These are phyloP conservation scores for Alternaria burnsii DNA, from an alignment of 2,329 filamentous ascomycete species.

Conservation along the genomic window DNA sequence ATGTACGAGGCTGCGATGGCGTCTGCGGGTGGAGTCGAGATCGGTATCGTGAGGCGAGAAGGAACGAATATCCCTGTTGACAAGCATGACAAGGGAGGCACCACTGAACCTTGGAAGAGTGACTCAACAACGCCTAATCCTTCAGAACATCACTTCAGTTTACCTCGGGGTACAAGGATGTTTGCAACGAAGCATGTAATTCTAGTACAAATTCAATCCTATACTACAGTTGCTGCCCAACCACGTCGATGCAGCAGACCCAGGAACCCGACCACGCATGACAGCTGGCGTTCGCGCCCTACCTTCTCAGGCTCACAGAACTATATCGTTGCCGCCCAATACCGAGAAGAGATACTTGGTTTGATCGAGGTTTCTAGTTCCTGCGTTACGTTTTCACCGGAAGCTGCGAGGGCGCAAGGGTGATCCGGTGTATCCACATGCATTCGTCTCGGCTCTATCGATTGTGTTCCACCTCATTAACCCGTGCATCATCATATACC, in stretches of 20 bases:
- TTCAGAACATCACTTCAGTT: slow-evolving; percentile 3
- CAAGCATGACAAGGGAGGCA: slow-evolving; percentile 3
- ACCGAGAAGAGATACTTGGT: slow-evolving; percentile 8
- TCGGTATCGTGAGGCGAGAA: slow-evolving; percentile 26
- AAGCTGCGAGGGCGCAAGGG: slow-evolving; percentile 20
- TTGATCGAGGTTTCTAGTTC: slow-evolving; percentile 19
- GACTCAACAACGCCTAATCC: slow-evolving; percentile 17
- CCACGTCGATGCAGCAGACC: slow-evolving; percentile 13
- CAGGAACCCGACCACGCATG: slow-evolving; percentile 28
- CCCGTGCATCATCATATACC: slow-evolving; percentile 38
- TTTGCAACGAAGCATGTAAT: slow-evolving; percentile 25
- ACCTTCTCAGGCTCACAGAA: slow-evolving; percentile 23
- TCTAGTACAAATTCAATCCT: slow-evolving; percentile 28
- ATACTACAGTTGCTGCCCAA: slow-evolving; percentile 38
- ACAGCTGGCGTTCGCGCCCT: slow-evolving; percentile 31
- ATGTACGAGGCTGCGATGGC: slow-evolving; percentile 26
- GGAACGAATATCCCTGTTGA: slow-evolving; percentile 17
- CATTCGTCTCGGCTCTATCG: slow-evolving; percentile 25
- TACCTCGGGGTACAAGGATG: slow-evolving; percentile 8
- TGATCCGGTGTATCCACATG: slow-evolving; percentile 30
- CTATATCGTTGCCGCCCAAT: slow-evolving; percentile 35
- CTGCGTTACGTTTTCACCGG: slow-evolving; percentile 26
- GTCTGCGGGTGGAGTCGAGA: slow-evolving; percentile 8
- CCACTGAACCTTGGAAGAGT: slow-evolving; percentile 6
- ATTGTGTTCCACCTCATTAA: slow-evolving; percentile 27